Evolutionary conservation across 306 rosid genomes (phyloP).

Genomic region (Abrus precatorius): DNA sequence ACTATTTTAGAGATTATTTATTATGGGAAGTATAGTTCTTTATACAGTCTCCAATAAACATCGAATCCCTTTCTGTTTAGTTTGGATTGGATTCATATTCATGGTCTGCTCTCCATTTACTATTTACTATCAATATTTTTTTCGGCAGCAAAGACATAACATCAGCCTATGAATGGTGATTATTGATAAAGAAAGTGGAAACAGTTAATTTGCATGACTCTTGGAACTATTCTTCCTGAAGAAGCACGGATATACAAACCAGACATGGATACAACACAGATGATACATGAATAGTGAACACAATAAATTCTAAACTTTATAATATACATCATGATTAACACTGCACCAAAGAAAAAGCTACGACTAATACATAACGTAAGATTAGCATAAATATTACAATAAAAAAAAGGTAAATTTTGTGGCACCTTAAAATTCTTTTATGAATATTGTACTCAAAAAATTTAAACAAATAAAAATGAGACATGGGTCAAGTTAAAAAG

Average conservation of each 20-base stretch:
- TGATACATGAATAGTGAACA: not conserved
- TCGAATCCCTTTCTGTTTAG: slow-evolving; percentile 10
- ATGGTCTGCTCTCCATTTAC: not conserved
- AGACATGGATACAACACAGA: not conserved
- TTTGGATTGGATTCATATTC: slow-evolving; percentile 1
- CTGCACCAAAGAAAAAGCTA: no score
- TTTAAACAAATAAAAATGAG: no score
- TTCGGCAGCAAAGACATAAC: not conserved
- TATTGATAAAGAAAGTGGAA: not conserved
- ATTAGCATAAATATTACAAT: no score
- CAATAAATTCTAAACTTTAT: not conserved
- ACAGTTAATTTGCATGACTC: not conserved
- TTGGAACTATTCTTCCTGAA: not conserved
- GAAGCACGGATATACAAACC: not conserved
- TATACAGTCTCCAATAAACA: slow-evolving; percentile 14
- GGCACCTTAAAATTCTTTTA: no score
- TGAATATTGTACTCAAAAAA: no score
- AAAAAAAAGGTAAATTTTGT: no score
- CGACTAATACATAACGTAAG: no score
- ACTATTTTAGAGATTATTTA: slow-evolving; percentile 7
- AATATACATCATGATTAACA: no score
- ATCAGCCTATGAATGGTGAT: not conserved
- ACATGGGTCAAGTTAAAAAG: no score
- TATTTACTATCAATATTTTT: not conserved
- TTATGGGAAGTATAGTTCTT: not conserved